Evolutionary conservation across 148 eudicot species (phyloP).

Genomic region (Silene latifolia): DNA sequence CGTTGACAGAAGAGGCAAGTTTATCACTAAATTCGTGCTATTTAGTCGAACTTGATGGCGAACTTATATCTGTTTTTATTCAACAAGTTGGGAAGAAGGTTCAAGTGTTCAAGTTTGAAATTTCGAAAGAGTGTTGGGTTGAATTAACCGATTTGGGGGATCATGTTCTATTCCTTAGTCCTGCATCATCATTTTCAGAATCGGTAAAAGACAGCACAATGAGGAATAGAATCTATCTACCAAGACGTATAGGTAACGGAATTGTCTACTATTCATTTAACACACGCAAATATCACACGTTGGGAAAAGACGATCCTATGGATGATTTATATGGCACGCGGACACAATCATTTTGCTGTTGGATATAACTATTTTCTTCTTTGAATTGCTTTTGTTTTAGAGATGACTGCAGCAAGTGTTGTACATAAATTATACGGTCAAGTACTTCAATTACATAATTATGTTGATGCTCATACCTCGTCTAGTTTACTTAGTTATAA

Average conservation of each 20-base stretch:
- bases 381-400: no score
- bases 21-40: not conserved
- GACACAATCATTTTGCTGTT: not conserved
- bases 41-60: conserved; percentile 9
- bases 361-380: no score
- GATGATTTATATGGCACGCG: not conserved
- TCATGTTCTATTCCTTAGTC: not conserved
- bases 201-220: not conserved
- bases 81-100: conserved; percentile 4
- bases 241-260: not conserved
- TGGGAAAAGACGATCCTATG: not conserved
- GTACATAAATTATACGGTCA: no score
- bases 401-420: no score
- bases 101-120: conserved; percentile 14
- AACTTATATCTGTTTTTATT: not conserved
- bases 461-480: no score
- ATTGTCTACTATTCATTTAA: not conserved
- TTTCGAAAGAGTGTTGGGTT: not conserved
- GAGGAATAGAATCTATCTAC: conserved; percentile 6
- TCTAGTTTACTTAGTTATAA: no score
- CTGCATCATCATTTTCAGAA: not conserved
- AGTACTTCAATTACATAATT: no score
- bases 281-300: not conserved
- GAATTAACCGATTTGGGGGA: conserved; percentile 7
- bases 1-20: not conserved